These are phyloP conservation scores for Leptosphaerulina australis DNA, from an alignment of 2,329 filamentous ascomycete species.

Conservation along the genomic window DNA sequence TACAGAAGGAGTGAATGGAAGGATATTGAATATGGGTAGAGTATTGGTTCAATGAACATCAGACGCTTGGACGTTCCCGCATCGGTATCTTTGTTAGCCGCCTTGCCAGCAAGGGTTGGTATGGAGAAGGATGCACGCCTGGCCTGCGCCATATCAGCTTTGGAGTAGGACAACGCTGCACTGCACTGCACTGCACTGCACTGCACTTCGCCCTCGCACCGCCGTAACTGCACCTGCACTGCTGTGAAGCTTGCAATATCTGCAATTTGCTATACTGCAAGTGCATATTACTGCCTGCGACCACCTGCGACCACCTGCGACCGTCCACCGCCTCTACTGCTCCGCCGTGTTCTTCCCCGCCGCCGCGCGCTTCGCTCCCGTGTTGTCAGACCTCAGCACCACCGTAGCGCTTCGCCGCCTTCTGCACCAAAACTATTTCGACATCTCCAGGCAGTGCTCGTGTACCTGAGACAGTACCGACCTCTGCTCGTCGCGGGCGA, in stretches of 20 bases:
- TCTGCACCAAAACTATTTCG: conserved; percentile 1
- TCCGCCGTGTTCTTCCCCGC: conserved; percentile 3
- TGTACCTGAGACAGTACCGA: conserved; percentile 32
- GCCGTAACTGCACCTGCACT: neutral
- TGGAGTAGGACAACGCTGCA: neutral
- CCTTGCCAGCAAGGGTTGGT: conserved; percentile 14
- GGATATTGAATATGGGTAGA: neutral
- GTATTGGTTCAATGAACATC: conserved; percentile 19
- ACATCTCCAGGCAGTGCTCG: conserved; percentile 4
- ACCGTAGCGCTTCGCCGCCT: neutral
- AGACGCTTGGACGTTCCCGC: conserved; percentile 10
- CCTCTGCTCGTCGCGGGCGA: conserved; percentile 19
- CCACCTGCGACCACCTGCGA: no score
- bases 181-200: neutral
- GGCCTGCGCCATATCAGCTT: conserved; percentile 7
- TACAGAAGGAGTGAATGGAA: conserved; percentile 11
- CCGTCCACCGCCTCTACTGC: neutral
- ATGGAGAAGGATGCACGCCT: conserved; percentile 6
- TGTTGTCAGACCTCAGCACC: conserved; percentile 4
- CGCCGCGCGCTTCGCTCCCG: conserved; percentile 9
- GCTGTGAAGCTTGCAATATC: neutral
- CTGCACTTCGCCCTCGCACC: neutral
- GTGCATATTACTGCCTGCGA: neutral
- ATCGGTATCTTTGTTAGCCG: conserved; percentile 10
- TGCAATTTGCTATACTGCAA: neutral